These are phyloP conservation scores for Entomophthora muscae DNA, from an alignment of 371 early-diverging fungal genomes.

Conservation along the genomic window DNA sequence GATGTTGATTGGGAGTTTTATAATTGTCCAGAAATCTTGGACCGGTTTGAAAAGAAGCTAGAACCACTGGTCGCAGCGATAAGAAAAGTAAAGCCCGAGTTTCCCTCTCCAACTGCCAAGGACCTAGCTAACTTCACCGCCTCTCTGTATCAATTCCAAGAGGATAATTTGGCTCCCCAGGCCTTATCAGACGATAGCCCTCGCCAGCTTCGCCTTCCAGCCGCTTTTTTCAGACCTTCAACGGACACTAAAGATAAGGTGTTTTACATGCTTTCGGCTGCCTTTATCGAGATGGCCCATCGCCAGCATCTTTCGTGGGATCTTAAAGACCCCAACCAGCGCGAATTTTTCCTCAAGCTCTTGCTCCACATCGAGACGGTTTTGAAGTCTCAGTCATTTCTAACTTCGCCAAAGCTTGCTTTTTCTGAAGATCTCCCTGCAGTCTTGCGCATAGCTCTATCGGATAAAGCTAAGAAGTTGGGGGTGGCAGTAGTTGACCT, in stretches of 20 bases:
- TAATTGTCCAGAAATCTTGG: conserved; percentile 8
- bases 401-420: background rate
- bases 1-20: conserved; percentile 7
- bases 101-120: conserved; percentile 22
- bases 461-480: conserved; percentile 14
- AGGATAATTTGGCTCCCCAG: conserved; percentile 28
- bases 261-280: conserved; percentile 26
- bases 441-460: background rate
- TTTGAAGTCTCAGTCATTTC: background rate
- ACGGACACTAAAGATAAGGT: conserved; percentile 19
- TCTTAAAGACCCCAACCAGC: conserved; percentile 21
- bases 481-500: conserved; percentile 16
- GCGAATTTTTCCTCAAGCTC: conserved; percentile 11
- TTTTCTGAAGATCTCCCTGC: background rate
- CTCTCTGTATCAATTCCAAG: conserved; percentile 42
- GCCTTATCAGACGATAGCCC: conserved; percentile 9
- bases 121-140: conserved; percentile 33
- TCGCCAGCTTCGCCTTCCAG: conserved; percentile 31
- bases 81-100: conserved; percentile 15
- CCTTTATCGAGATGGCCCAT: conserved; percentile 26
- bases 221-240: conserved; percentile 30
- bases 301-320: conserved; percentile 35
- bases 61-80: conserved; percentile 23
- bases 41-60: conserved; percentile 23
- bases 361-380: background rate